Conservation (phyloP, 2,329 filamentous ascomycete genomes). For the Pleoardoris graminearum region DNA sequence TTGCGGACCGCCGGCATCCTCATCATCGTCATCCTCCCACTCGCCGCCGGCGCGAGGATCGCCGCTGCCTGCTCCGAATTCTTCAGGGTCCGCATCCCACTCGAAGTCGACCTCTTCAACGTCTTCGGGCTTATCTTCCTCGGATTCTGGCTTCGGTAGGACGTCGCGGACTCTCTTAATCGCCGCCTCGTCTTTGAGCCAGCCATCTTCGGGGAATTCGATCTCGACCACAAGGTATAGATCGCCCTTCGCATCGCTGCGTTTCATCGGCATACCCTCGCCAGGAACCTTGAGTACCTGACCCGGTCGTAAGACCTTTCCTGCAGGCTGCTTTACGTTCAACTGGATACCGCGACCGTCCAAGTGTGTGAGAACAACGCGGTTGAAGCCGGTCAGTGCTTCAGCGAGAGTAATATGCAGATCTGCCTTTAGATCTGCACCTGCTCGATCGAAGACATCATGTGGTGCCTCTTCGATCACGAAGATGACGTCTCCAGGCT, state of each 20-base stretch:
- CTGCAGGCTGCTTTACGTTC: conserved; percentile 68
- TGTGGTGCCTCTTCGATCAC: conserved; percentile 81
- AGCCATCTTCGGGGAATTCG: conserved; percentile 85
- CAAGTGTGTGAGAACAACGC: conserved; percentile 87
- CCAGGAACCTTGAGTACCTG: conserved; percentile 84
- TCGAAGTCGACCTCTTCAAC: conserved; percentile 87
- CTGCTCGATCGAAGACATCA: conserved; percentile 78
- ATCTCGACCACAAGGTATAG: conserved; percentile 85
- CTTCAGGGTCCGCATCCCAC: conserved; percentile 78
- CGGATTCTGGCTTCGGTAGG: conserved; percentile 63
- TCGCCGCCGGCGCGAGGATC: conserved; percentile 67
- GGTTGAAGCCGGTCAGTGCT: conserved; percentile 83
- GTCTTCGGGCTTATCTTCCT: conserved; percentile 67
- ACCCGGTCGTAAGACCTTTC: conserved; percentile 79
- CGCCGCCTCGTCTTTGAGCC: conserved; percentile 70
- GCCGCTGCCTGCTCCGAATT: conserved; percentile 74
- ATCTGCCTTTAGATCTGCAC: conserved; percentile 80
- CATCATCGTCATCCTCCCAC: conserved; percentile 71
- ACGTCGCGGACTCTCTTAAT: conserved; percentile 74
- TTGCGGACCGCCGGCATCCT: conserved; percentile 64
- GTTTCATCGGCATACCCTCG: conserved; percentile 94
- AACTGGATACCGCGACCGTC: conserved; percentile 90
- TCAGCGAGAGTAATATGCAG: conserved; percentile 81
- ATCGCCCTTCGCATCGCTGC: conserved; percentile 80
- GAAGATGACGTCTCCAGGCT: conserved; percentile 92